A percentile compares a stretch with the other conserved stretches of the same genome.
phyloP scores from a whole-genome alignment of 2,329 filamentous ascomycete species.

The Fusarium sp. region DNA sequence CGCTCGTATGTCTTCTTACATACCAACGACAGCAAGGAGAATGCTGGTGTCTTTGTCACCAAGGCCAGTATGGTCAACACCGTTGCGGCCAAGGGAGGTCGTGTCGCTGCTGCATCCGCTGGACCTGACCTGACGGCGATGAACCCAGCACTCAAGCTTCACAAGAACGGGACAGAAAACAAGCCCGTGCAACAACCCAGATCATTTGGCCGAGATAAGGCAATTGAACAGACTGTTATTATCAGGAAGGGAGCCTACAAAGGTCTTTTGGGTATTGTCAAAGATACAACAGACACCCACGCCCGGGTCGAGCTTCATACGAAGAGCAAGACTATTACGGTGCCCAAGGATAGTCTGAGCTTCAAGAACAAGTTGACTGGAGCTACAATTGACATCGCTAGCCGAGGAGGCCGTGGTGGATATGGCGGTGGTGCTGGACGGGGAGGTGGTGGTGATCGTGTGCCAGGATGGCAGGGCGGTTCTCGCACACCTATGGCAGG shows the following conservation, averaged over 20 bases:
- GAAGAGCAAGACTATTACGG: slow-evolving; percentile 89
- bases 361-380: slow-evolving; percentile 89
- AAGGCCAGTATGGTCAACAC: slow-evolving; percentile 87
- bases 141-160: slow-evolving; percentile 88
- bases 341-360: slow-evolving; percentile 82
- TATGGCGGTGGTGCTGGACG: slow-evolving; percentile 56
- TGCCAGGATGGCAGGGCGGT: slow-evolving; percentile 69
- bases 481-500: slow-evolving; percentile 75
- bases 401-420: slow-evolving; percentile 59
- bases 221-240: slow-evolving; percentile 91
- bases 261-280: slow-evolving; percentile 92
- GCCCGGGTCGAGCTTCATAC: slow-evolving; percentile 94
- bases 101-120: slow-evolving; percentile 64
- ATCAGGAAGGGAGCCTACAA: slow-evolving; percentile 91
- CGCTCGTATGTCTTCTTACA: slow-evolving; percentile 92
- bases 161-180: slow-evolving; percentile 65
- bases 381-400: slow-evolving; percentile 77
- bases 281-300: slow-evolving; percentile 87
- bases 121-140: slow-evolving; percentile 87
- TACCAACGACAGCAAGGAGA: slow-evolving; percentile 84
- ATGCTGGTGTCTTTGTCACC: slow-evolving; percentile 89
- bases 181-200: slow-evolving; percentile 72
- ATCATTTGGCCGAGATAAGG: slow-evolving; percentile 81
- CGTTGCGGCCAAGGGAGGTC: slow-evolving; percentile 92
- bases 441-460: slow-evolving; percentile 58